Conservation (phyloP, 352 stramenopile species). For the Lagenidium sp. region DNA sequence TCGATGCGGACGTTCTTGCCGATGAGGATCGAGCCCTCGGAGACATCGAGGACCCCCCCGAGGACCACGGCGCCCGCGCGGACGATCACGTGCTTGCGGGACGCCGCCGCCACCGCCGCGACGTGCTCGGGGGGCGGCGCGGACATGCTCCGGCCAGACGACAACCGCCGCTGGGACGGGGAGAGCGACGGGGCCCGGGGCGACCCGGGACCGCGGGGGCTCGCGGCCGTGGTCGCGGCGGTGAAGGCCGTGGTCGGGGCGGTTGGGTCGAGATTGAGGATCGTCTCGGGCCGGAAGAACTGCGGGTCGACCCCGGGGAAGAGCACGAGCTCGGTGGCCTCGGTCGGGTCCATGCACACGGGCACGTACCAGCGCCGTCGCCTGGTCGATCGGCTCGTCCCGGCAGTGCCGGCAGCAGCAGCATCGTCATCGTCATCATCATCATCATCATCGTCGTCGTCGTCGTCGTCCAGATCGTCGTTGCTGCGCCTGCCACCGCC, state of each 20-base stretch:
- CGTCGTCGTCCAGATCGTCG: constrained; percentile 16
- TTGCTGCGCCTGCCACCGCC: constrained; percentile 13
- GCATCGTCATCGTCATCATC: constrained; percentile 9
- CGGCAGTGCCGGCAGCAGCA: not conserved
- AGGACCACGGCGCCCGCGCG: constrained; percentile 30
- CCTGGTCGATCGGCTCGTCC: not conserved
- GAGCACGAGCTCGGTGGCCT: constrained; percentile 38
- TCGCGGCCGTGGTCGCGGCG: not conserved
- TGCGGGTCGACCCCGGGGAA: constrained; percentile 35
- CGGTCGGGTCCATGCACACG: constrained; percentile 31
- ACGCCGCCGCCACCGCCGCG: not conserved
- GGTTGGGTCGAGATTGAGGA: constrained; percentile 38
- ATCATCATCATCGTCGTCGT: constrained; percentile 25
- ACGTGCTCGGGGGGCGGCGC: too few species aligned
- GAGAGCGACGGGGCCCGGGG: too few species aligned
- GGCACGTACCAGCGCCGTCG: constrained; percentile 26
- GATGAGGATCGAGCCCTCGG: constrained; percentile 56
- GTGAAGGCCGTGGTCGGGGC: not conserved
- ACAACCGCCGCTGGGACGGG: constrained; percentile 6
- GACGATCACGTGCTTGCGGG: constrained; percentile 45
- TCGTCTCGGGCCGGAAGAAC: constrained; percentile 43
- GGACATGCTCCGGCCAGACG: too few species aligned
- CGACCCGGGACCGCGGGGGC: too few species aligned
- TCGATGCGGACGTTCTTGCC: constrained; percentile 56
- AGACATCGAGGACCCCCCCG: constrained; percentile 60